phyloP scores from a whole-genome alignment of 1,139 yeast genomes.

The Taphrina flavorubra region DNA sequence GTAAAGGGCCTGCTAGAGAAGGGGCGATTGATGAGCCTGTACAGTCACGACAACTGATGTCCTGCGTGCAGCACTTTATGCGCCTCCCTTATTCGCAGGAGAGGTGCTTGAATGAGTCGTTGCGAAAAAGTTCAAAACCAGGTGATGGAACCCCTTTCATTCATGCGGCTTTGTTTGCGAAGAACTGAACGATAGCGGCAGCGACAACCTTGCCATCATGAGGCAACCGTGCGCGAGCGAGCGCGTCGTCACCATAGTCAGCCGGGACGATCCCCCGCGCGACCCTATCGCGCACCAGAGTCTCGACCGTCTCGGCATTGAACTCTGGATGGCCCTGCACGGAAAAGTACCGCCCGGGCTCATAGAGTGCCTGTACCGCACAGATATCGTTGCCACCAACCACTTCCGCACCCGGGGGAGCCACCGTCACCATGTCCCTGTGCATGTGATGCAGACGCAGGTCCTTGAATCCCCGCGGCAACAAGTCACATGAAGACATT shows the following conservation, averaged over 20 bases:
- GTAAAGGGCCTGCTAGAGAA: too few species aligned
- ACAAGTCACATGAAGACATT: constrained; percentile 49
- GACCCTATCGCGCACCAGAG: constrained; percentile 44
- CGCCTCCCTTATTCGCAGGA: too few species aligned
- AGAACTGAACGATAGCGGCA: constrained; percentile 21
- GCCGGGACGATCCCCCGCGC: constrained; percentile 30
- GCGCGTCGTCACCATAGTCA: constrained; percentile 26
- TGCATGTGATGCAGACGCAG: constrained; percentile 66
- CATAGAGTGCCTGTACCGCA: constrained; percentile 67
- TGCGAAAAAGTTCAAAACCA: too few species aligned
- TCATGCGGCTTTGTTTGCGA: not conserved
- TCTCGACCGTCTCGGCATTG: constrained; percentile 53
- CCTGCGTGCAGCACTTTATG: too few species aligned
- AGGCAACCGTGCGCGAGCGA: constrained; percentile 17
- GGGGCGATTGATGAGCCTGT: too few species aligned
- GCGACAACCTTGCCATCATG: constrained; percentile 35
- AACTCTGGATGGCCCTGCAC: constrained; percentile 95
- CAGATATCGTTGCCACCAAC: constrained; percentile 65
- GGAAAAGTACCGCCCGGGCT: constrained; percentile 59
- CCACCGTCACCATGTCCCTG: constrained; percentile 66
- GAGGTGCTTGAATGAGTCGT: too few species aligned
- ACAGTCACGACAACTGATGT: too few species aligned
- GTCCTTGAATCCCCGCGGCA: constrained; percentile 51
- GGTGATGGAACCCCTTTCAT: too few species aligned
- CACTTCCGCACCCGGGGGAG: constrained; percentile 56